These are phyloP conservation scores for Ampelomyces quisqualis DNA, from an alignment of 2,329 filamentous ascomycete species.

Conservation along the genomic window DNA sequence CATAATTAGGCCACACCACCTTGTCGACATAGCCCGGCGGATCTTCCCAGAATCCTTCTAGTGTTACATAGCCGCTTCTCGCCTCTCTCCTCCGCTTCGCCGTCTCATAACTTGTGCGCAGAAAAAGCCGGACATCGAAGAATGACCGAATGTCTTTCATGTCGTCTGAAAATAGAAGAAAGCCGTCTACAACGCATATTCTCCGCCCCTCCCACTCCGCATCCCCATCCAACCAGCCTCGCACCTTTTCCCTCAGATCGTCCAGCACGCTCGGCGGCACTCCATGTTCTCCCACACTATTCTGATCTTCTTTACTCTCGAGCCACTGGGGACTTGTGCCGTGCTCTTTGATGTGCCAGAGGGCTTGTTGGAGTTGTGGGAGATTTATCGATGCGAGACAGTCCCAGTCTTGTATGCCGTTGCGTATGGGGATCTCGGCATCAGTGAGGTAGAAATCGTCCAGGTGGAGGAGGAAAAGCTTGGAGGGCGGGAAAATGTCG, in stretches of 20 bases:
- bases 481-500: constrained; percentile 66
- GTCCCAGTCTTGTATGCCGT: constrained; percentile 82
- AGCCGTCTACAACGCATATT: constrained; percentile 78
- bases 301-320: constrained; percentile 60
- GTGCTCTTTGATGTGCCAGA: constrained; percentile 68
- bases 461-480: constrained; percentile 81
- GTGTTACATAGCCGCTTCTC: constrained; percentile 73
- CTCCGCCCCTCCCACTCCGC: constrained; percentile 20
- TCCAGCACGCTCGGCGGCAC: constrained; percentile 40
- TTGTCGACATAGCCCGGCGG: constrained; percentile 92
- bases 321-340: constrained; percentile 58
- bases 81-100: constrained; percentile 67
- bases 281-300: constrained; percentile 50
- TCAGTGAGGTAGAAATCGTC: constrained; percentile 95
- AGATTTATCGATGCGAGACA: constrained; percentile 78
- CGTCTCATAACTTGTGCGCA: constrained; percentile 63
- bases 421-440: constrained; percentile 58
- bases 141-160: constrained; percentile 55
- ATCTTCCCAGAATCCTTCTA: constrained; percentile 90
- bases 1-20: constrained; percentile 96
- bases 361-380: constrained; percentile 63
- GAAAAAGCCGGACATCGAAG: constrained; percentile 76
- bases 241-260: constrained; percentile 31
- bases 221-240: constrained; percentile 8
- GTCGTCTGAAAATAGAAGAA: constrained; percentile 72